Base-by-base conservation (phyloP, 371 early-diverging fungal species). In the Apophysomyces sp. region DNA sequence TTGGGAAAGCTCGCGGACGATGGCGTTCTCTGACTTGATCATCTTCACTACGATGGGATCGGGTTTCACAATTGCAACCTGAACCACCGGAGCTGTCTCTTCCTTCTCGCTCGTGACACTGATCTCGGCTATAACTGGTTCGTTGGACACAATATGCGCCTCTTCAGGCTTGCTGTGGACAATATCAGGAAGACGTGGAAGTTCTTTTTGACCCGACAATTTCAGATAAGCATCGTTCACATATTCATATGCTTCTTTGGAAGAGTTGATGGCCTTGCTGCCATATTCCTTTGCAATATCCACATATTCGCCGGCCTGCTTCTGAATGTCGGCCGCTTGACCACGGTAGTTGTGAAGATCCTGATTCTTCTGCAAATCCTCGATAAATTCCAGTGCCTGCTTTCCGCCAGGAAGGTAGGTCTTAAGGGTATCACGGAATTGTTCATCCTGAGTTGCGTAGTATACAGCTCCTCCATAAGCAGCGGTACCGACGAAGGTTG, bases 401-500 rank as follows among this genome's bases (percentile, higher is more conserved):
- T 65, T 62, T 7, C 60, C 70, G 2, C 69, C 68, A 59, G 67
- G 70, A 24, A 73, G 68, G 30, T 69, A 63, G 9, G 59, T 56
- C 21, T 64, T 65, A 32, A 69, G 65, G 24, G 61, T 58, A 32
- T 73, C 70, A 30, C 56, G 67, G 60, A 69, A 63, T 9, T 41
- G 36, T 41, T 69, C 65, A 52, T 73, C 65, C 40, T 60, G 55
- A 32, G 61, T 26, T 8, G 70, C 69, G 57, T 69, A 69, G 24
- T 67, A 69, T 11, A 68, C 68, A 13, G 64, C 67, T 28, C 70
- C 74, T 52, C 69, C 65, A 37, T 66, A 66, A 0, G 52, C 63
- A n/a, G 68, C 66, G 5, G 61, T 59, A 6, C 49, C 31, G 13
- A 72, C 44, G 9, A 72, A 30, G 13, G 68, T 63, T 4, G 52